These are phyloP conservation scores for Exserohilum rostratum DNA, from an alignment of 2,329 filamentous ascomycete genomes.

Conservation along the genomic window DNA sequence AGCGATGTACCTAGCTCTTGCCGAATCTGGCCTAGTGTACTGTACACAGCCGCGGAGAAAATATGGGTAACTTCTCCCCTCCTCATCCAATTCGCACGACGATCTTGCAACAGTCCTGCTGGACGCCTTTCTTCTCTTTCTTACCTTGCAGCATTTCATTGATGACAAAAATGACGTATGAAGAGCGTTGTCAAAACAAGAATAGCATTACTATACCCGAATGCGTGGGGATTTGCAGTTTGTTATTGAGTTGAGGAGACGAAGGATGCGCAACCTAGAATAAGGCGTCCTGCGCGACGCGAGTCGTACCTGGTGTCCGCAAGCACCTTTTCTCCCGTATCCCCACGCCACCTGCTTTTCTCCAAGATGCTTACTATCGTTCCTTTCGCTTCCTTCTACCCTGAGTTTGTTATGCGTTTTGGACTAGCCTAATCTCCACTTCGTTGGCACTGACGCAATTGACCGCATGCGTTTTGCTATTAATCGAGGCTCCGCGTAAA, in stretches of 20 bases:
- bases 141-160: no score
- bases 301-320: neutral
- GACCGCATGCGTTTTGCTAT: neutral
- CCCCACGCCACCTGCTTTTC: neutral
- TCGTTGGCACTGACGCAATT: neutral
- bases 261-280: no score
- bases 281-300: conserved; percentile 11
- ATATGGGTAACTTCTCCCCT: neutral
- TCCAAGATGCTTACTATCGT: neutral
- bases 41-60: conserved; percentile 8
- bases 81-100: neutral
- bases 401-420: neutral
- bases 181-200: no score
- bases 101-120: neutral
- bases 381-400: neutral
- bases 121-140: no score
- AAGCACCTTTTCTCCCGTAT: neutral
- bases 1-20: neutral
- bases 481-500: neutral
- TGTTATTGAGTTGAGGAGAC: neutral
- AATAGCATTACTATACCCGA: neutral
- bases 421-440: neutral
- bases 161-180: no score
- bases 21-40: neutral
- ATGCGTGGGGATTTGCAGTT: neutral